These are phyloP conservation scores for Madurella mycetomatis DNA, from an alignment of 2,329 filamentous ascomycete genomes.

Conservation along the genomic window DNA sequence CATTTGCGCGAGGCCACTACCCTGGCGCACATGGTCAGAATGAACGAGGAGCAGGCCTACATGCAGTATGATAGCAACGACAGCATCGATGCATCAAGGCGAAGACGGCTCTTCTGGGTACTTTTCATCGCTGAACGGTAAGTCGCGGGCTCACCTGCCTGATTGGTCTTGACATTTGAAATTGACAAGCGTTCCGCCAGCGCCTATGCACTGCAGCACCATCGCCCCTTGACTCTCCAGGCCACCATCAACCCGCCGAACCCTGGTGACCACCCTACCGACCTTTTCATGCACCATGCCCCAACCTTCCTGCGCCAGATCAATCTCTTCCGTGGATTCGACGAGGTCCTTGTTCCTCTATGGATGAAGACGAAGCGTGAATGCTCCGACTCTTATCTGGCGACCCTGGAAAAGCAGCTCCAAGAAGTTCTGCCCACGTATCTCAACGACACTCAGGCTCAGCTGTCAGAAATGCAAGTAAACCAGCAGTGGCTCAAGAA, in stretches of 20 bases:
- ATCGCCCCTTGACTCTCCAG: constrained; percentile 65
- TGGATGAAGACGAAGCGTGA: constrained; percentile 63
- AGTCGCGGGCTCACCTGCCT: constrained; percentile 18
- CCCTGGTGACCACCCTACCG: constrained; percentile 55
- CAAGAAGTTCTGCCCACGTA: constrained; percentile 50
- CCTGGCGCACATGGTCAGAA: constrained; percentile 56
- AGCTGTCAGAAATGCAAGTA: constrained; percentile 50
- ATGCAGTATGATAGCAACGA: constrained; percentile 52
- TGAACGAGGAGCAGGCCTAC: constrained; percentile 62
- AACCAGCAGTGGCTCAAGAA: constrained; percentile 64
- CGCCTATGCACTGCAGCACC: constrained; percentile 67
- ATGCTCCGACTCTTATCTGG: constrained; percentile 54
- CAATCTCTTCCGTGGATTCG: constrained; percentile 61
- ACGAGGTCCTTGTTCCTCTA: constrained; percentile 57
- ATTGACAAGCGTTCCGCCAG: constrained; percentile 34
- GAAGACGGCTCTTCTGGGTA: constrained; percentile 68
- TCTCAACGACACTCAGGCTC: constrained; percentile 48
- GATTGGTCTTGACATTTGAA: neutral
- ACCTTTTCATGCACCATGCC: constrained; percentile 49
- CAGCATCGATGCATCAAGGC: constrained; percentile 56
- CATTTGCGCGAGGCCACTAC: constrained; percentile 73
- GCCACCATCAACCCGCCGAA: constrained; percentile 64
- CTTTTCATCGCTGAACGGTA: constrained; percentile 68
- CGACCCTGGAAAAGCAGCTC: constrained; percentile 58
- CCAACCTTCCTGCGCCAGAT: constrained; percentile 57